phyloP scores from a whole-genome alignment of 768 basidiomycete species.

The Tremella yokohamensis region DNA sequence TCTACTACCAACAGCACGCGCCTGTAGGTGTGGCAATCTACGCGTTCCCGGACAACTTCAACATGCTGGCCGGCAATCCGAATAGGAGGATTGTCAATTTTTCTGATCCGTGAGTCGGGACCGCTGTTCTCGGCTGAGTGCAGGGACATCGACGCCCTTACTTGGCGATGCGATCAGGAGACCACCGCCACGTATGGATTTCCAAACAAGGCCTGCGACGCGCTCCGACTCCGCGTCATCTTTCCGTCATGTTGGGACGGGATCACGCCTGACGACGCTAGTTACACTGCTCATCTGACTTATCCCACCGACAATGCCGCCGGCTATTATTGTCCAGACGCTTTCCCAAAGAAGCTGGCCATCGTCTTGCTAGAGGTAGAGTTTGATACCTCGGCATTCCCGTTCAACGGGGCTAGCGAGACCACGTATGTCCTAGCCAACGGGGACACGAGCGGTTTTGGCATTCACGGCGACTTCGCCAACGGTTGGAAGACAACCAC shows the following conservation, averaged over 20 bases:
- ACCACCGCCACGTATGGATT: too few species aligned
- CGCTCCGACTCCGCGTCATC: not conserved
- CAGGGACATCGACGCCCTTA: too few species aligned
- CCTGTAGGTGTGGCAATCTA: constrained; percentile 23
- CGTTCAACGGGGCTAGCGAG: constrained; percentile 21
- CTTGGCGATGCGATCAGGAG: too few species aligned
- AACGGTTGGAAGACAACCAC: constrained; percentile 23
- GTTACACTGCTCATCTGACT: constrained; percentile 23
- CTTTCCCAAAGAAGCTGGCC: constrained; percentile 30
- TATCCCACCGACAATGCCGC: constrained; percentile 23
- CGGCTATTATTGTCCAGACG: constrained; percentile 22
- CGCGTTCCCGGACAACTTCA: constrained; percentile 32
- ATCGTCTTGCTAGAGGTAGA: constrained; percentile 25
- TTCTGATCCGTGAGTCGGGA: constrained; percentile 17
- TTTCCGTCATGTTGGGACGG: constrained; percentile 35
- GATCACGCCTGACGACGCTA: constrained; percentile 19
- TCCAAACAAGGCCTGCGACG: not conserved
- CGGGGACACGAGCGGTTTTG: constrained; percentile 38
- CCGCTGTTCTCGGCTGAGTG: too few species aligned
- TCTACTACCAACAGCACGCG: constrained; percentile 31
- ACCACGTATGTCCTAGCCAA: constrained; percentile 46
- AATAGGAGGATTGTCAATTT: constrained; percentile 18
- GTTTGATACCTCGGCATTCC: constrained; percentile 17
- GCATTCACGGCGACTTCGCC: constrained; percentile 28
- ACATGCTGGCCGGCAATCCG: constrained; percentile 26